Conservation (phyloP, 495 filamentous ascomycete species). For the Aspergillus homomorphus region DNA sequence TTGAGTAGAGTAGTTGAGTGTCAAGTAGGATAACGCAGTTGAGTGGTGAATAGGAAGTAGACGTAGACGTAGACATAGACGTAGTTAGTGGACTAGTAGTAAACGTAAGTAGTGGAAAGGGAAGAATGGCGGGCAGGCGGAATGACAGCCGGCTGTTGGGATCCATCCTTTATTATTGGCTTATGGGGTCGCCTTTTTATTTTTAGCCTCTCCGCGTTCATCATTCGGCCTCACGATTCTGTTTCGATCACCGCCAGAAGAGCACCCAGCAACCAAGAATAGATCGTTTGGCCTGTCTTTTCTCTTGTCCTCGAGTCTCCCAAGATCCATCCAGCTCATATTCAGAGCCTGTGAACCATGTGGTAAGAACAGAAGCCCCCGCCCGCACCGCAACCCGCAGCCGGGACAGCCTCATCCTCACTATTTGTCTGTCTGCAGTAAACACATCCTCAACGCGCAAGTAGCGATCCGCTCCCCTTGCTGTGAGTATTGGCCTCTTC, state of each 20-base stretch:
- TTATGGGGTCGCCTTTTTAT: slow-evolving; percentile 16
- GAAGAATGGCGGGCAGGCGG: background rate
- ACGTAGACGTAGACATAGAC: no score
- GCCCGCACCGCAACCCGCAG: background rate
- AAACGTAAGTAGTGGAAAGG: background rate
- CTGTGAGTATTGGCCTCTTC: slow-evolving; percentile 58
- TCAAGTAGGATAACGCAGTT: no score
- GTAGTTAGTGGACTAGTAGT: no score
- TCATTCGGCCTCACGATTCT: background rate
- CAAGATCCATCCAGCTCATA: background rate
- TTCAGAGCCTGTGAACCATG: no score
- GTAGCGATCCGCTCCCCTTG: slow-evolving; percentile 93
- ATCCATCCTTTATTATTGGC: slow-evolving; percentile 8
- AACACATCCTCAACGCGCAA: slow-evolving; percentile 98
- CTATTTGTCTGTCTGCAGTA: slow-evolving; percentile 48
- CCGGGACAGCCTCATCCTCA: background rate
- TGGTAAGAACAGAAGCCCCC: slow-evolving; percentile 4
- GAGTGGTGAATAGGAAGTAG: no score
- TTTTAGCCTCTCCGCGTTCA: slow-evolving; percentile 15
- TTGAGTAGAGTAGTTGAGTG: no score
- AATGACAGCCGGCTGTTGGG: slow-evolving; percentile 2
- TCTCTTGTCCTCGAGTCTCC: no score
- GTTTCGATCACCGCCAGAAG: background rate
- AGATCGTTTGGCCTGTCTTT: no score
- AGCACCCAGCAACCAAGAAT: slow-evolving; percentile 52